Percentiles rank a stretch among this genome's conserved stretches.
phyloP scores from a whole-genome alignment of 305 asterid species.

The Rubia peregrina region DNA sequence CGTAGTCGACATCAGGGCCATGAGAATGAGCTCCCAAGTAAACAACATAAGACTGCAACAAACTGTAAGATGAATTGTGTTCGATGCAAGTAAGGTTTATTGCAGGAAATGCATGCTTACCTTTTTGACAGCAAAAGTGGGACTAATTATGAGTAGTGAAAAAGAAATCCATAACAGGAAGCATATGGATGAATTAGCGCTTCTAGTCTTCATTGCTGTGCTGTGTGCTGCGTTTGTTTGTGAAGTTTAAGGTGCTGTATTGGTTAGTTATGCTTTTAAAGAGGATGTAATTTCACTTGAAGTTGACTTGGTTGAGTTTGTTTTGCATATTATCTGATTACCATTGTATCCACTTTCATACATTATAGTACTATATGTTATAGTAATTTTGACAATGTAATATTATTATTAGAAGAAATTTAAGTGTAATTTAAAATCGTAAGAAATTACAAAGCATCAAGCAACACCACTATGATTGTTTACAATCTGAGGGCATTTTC shows the following conservation, averaged over 20 bases:
- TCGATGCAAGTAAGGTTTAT: neutral
- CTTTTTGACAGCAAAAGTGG: constrained; percentile 48
- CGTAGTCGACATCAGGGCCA: constrained; percentile 43
- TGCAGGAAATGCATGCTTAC: neutral
- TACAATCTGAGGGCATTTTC: no score
- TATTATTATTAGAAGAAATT: no score
- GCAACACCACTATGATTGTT: no score
- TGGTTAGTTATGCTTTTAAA: neutral
- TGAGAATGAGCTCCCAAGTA: constrained; percentile 90
- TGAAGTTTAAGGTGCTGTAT: neutral
- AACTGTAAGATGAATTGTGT: neutral
- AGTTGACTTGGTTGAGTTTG: neutral
- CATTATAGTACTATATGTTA: no score
- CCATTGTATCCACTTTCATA: neutral
- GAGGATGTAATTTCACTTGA: neutral
- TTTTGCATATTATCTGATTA: neutral
- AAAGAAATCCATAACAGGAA: constrained; percentile 33
- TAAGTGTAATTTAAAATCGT: no score
- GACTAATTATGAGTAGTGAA: constrained; percentile 33
- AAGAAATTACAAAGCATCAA: no score
- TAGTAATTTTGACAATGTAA: no score
- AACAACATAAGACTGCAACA: constrained; percentile 69
- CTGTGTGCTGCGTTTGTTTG: neutral
- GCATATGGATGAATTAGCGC: constrained; percentile 22
- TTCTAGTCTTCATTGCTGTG: neutral